These are phyloP conservation scores for Westerdykella aurantiaca DNA, from an alignment of 2,329 filamentous ascomycete genomes.

Conservation along the genomic window DNA sequence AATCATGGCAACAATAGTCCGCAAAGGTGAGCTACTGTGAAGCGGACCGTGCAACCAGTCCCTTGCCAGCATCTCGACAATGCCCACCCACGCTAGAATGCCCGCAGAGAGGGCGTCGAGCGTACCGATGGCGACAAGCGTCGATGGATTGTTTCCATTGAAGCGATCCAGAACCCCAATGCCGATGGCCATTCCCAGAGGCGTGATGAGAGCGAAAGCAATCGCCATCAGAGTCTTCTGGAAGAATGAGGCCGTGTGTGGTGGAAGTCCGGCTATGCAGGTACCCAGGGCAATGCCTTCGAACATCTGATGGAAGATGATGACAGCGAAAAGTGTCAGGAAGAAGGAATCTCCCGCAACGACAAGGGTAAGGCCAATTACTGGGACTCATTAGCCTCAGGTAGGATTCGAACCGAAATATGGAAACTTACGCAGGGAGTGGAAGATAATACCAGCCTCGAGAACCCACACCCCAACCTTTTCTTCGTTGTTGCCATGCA, in stretches of 20 bases:
- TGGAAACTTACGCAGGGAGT: slow-evolving; percentile 55
- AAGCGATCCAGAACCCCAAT: slow-evolving; percentile 64
- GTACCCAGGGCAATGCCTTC: slow-evolving; percentile 69
- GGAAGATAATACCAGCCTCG: slow-evolving; percentile 69
- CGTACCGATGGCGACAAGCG: slow-evolving; percentile 66
- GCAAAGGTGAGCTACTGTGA: slow-evolving; percentile 45
- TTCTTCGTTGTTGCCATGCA: slow-evolving; percentile 26
- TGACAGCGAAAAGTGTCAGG: slow-evolving; percentile 53
- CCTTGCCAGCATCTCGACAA: slow-evolving; percentile 73
- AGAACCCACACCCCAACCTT: slow-evolving; percentile 62
- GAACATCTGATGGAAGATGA: slow-evolving; percentile 74
- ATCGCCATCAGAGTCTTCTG: slow-evolving; percentile 58
- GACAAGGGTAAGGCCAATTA: slow-evolving; percentile 59
- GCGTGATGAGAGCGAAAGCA: slow-evolving; percentile 65
- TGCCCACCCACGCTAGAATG: slow-evolving; percentile 71
- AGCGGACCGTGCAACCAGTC: slow-evolving; percentile 60
- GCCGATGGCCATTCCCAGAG: slow-evolving; percentile 74
- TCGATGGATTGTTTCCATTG: slow-evolving; percentile 66
- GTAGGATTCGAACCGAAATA: not conserved
- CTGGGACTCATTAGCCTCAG: slow-evolving; percentile 27
- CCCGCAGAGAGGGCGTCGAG: slow-evolving; percentile 69
- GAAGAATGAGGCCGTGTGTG: slow-evolving; percentile 25
- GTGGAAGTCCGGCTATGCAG: slow-evolving; percentile 58
- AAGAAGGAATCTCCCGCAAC: slow-evolving; percentile 49
- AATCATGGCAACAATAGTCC: slow-evolving; percentile 47